Evolutionary conservation across 2,329 filamentous ascomycete genomes (phyloP), one percentile per base, ranked within the genome.

Genomic region (Cercospora sp.): DNA sequence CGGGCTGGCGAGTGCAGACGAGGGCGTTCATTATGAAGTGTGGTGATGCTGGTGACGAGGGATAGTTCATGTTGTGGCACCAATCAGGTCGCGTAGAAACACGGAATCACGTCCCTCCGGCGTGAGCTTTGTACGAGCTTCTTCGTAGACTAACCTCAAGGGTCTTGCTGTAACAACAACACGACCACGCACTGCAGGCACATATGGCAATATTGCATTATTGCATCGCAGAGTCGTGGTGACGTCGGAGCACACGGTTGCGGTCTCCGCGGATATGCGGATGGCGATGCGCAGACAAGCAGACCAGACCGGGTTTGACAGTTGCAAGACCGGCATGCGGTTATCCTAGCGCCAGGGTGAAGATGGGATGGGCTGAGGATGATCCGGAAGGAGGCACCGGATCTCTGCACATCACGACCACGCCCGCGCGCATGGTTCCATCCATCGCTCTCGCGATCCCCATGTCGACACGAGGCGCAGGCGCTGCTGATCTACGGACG

Each of bases 281-380:
- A 23, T 48, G 9, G 42, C 42, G 42, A 48, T 5, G 42, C 42
- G 42, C 42, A 48, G 42, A 48, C 42, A 10, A 48, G 3, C 42
- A 18, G 18, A 23, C 16, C 39, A 3, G 39, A 45, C 53, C 53
- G 26, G 23, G 51, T 57, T 26, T 3, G 28, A 64, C 30, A 13
- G 20, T 53, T 23, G 61, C 61, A 64, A 57, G 33, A 31, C 61
- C 61, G 61, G 48, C 53, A 63, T 31, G 31, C 61, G 61, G 48
- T 18, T 64, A 12, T 48, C 20, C 18, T 48, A 30, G 48, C 18
- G 31, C 31, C n/a, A 36, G 33, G 61, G 31, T 55, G 30, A 55
- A 20, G 61, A 55, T 63, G 45, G n/a, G 13, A 20, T 23, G 48
- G 26, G n/a, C n/a, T 28, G 53, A 28, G 20, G 61, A 64, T 26